Conservation (phyloP, 306 rosid species). For the Rubus parviflorus region DNA sequence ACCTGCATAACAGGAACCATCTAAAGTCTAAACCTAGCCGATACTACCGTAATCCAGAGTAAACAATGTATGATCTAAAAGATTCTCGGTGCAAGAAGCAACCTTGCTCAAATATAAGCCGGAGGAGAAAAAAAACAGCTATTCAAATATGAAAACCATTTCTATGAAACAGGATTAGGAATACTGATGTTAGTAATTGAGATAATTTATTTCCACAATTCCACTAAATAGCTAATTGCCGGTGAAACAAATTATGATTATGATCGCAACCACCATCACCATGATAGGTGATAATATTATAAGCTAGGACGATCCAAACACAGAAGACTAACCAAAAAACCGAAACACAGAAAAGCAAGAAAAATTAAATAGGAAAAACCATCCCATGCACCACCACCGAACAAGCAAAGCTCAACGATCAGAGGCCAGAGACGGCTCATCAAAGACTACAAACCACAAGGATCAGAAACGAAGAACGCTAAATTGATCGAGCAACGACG, state of each 20-base stretch:
- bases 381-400: neutral
- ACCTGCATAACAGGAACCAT: conserved; percentile 63
- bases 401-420: conserved; percentile 14
- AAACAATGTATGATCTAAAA: conserved; percentile 6
- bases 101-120: neutral
- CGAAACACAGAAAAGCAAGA: neutral
- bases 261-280: neutral
- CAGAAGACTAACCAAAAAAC: neutral
- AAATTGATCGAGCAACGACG: conserved; percentile 23
- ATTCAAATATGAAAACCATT: neutral
- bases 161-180: neutral
- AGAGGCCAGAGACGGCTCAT: conserved; percentile 29
- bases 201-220: neutral
- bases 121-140: neutral
- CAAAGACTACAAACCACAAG: conserved; percentile 28
- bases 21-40: conserved; percentile 64
- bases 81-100: neutral
- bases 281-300: neutral
- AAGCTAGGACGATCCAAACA: conserved; percentile 12
- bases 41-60: conserved; percentile 28
- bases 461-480: conserved; percentile 19
- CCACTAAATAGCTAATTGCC: neutral
- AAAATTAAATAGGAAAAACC: neutral
- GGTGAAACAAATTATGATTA: neutral
- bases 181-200: neutral